Conservation (phyloP, 169 alveolate species). For the Cryptosporidium ryanae region DNA sequence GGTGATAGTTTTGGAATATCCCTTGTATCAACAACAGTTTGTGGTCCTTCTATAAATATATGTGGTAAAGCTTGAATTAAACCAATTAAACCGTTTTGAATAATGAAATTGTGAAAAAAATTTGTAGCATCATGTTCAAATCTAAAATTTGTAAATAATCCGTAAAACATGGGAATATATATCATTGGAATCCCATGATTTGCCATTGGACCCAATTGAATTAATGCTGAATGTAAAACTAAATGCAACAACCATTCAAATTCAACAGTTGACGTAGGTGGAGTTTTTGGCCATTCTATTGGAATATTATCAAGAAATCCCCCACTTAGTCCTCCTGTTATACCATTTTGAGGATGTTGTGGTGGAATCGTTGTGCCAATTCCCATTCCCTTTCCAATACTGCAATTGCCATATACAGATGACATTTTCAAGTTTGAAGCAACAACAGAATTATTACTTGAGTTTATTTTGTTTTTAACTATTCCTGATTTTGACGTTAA, state of each 20-base stretch:
- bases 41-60: conserved; percentile 72
- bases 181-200: conserved; percentile 71
- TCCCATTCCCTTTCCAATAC: not conserved
- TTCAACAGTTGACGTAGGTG: conserved; percentile 65
- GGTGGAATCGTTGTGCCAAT: conserved; percentile 1
- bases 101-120: conserved; percentile 34
- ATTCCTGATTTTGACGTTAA: not conserved
- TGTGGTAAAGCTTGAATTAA: conserved; percentile 69
- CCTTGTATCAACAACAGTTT: conserved; percentile 45
- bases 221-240: conserved; percentile 56
- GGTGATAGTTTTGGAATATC: conserved; percentile 49
- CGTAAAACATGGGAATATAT: conserved; percentile 64
- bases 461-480: not conserved
- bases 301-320: not conserved
- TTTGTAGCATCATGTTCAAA: conserved; percentile 73
- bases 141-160: conserved; percentile 42
- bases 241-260: conserved; percentile 68
- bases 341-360: not conserved
- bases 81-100: conserved; percentile 65
- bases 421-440: conserved; percentile 2
- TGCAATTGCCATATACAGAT: not conserved
- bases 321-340: conserved; percentile 18
- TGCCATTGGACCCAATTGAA: conserved; percentile 49
- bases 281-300: conserved; percentile 73
- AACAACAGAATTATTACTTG: not conserved